Percentiles rank a stretch among this genome's conserved stretches.
Conservation (phyloP, 2,329 filamentous ascomycete species). For the Botrytis byssoidea region DNA sequence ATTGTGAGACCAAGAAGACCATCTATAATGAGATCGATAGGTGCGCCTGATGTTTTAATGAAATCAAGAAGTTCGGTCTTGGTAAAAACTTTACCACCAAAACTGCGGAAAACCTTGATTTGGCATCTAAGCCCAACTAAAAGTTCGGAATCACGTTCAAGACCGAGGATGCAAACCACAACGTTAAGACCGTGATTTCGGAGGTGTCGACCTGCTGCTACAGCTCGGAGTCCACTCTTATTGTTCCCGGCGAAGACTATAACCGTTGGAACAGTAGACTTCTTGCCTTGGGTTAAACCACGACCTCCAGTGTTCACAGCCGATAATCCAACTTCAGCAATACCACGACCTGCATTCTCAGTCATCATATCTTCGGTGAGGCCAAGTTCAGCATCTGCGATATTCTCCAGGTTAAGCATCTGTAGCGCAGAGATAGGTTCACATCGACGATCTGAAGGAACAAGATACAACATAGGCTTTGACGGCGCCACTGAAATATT, state of each 20-base stretch:
- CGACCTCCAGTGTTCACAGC: constrained; percentile 52
- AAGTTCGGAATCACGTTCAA: constrained; percentile 78
- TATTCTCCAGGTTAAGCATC: constrained; percentile 90
- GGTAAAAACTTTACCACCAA: constrained; percentile 70
- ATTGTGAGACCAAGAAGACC: constrained; percentile 83
- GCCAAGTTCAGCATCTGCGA: constrained; percentile 82
- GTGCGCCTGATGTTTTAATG: constrained; percentile 56
- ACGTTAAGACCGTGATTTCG: constrained; percentile 79
- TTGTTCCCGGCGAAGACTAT: constrained; percentile 95
- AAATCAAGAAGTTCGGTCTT: constrained; percentile 63
- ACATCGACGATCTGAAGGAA: constrained; percentile 55
- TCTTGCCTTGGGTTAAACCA: constrained; percentile 40
- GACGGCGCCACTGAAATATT: constrained; percentile 31
- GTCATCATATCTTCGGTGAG: constrained; percentile 87
- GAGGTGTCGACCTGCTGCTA: constrained; percentile 83
- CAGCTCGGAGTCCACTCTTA: constrained; percentile 78
- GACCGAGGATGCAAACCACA: constrained; percentile 78
- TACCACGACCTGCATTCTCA: constrained; percentile 85
- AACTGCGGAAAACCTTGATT: constrained; percentile 77
- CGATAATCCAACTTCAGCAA: constrained; percentile 77
- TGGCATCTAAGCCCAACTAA: constrained; percentile 80
- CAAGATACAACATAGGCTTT: constrained; percentile 48
- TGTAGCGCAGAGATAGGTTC: constrained; percentile 71
- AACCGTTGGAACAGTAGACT: constrained; percentile 41
- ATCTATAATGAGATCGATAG: constrained; percentile 81